phyloP scores from a whole-genome alignment of 371 early-diverging fungal genomes.

The Lichtheimia ramosa region DNA sequence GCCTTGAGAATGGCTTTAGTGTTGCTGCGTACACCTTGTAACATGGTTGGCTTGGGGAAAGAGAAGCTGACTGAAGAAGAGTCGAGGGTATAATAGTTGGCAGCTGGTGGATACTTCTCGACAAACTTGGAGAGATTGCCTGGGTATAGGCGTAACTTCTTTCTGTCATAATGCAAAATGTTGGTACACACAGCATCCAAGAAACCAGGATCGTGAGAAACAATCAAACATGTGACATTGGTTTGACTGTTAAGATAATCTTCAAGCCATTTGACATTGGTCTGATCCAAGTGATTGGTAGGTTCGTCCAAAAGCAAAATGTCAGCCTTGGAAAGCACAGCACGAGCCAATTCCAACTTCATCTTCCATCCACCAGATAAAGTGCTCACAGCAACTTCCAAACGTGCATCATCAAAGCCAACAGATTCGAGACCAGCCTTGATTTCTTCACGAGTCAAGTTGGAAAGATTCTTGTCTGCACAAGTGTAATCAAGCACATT shows the following conservation, averaged over 20 bases:
- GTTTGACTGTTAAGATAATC: slow-evolving; percentile 90
- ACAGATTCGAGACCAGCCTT: slow-evolving; percentile 57
- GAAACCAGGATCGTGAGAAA: slow-evolving; percentile 99
- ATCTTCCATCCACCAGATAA: slow-evolving; percentile 92
- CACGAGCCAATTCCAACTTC: slow-evolving; percentile 83
- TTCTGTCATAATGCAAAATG: slow-evolving; percentile 78
- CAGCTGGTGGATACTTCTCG: slow-evolving; percentile 55
- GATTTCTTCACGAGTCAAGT: slow-evolving; percentile 53
- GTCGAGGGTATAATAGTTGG: slow-evolving; percentile 72
- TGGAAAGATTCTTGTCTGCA: slow-evolving; percentile 48
- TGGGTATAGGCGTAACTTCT: slow-evolving; percentile 66
- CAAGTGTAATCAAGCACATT: slow-evolving; percentile 66
- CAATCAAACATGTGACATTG: slow-evolving; percentile 95
- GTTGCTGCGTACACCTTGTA: slow-evolving; percentile 73
- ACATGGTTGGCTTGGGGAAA: slow-evolving; percentile 75
- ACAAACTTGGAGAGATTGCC: slow-evolving; percentile 71
- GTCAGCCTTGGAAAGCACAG: slow-evolving; percentile 82
- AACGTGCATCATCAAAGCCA: slow-evolving; percentile 67
- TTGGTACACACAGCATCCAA: slow-evolving; percentile 83
- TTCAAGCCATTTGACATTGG: slow-evolving; percentile 95
- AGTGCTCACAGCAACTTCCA: slow-evolving; percentile 56
- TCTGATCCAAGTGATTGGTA: slow-evolving; percentile 89
- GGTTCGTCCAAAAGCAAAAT: slow-evolving; percentile 98
- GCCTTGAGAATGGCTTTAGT: slow-evolving; percentile 79
- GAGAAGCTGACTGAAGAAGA: slow-evolving; percentile 68